phyloP scores from a whole-genome alignment of 1,284 basidiomycete species.

The Rhizoctonia solani region DNA sequence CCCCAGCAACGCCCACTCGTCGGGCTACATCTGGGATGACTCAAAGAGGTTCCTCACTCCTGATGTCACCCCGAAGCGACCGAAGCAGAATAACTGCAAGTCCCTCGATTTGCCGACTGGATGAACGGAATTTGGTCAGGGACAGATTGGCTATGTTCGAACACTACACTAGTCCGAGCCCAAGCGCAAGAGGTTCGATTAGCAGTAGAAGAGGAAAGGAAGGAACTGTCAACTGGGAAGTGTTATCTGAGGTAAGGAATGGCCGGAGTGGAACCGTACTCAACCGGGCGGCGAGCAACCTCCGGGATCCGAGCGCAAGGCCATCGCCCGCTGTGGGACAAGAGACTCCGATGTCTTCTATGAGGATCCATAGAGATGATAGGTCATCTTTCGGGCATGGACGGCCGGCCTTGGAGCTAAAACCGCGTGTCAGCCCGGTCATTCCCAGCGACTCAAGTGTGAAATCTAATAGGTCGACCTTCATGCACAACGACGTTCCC shows the following conservation, averaged over 20 bases:
- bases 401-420: too few relatives aligned
- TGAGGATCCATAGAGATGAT: too few relatives aligned
- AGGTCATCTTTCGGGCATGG: too few relatives aligned
- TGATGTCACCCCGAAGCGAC: slow-evolving; percentile 3
- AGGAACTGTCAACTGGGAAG: slow-evolving; percentile 19
- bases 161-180: neutral
- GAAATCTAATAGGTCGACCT: too few relatives aligned
- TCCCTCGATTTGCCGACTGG: slow-evolving; percentile 14
- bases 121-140: slow-evolving; percentile 20
- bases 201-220: neutral
- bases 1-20: neutral
- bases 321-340: too few relatives aligned
- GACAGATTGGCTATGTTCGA: slow-evolving; percentile 11
- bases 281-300: neutral
- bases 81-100: neutral
- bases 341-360: neutral
- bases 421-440: too few relatives aligned
- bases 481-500: too few relatives aligned
- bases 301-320: too few relatives aligned
- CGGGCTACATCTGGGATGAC: neutral
- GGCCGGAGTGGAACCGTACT: neutral
- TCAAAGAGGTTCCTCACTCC: neutral
- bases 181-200: neutral
- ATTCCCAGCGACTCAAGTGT: too few relatives aligned
- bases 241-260: slow-evolving; percentile 4